Conservation (phyloP, 2,329 filamentous ascomycete genomes). For the Fusarium falciforme region DNA sequence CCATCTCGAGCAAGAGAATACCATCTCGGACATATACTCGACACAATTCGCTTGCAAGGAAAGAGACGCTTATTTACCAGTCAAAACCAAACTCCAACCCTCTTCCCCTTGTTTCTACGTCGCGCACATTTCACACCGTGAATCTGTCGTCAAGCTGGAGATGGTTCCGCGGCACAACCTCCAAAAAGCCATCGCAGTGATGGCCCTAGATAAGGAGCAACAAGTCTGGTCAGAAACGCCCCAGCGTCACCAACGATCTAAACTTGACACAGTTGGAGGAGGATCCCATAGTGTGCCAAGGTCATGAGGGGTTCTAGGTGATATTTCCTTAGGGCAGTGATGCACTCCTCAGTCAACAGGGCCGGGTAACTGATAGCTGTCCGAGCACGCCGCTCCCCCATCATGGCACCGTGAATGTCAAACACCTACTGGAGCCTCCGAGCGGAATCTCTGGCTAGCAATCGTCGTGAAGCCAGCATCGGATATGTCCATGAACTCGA, state of each 20-base stretch:
- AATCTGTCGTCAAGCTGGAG: neutral
- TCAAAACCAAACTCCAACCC: neutral
- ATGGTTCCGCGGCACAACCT: neutral
- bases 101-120: neutral
- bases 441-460: no score
- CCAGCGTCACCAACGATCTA: constrained; percentile 18
- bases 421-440: no score
- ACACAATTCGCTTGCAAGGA: neutral
- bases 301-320: no score
- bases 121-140: neutral
- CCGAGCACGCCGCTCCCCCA: no score
- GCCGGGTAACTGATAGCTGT: no score
- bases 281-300: no score
- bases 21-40: neutral
- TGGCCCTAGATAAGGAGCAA: constrained; percentile 45
- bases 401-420: no score
- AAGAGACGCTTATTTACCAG: neutral
- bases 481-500: no score
- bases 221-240: constrained; percentile 42
- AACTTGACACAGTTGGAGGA: no score
- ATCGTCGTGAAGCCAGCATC: no score
- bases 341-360: no score
- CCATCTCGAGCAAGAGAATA: neutral
- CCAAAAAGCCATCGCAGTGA: constrained; percentile 46
- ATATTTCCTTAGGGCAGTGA: no score